Base-by-base conservation (phyloP, 2,329 filamentous ascomycete genomes). In the Pseudogymnoascus verrucosus region DNA sequence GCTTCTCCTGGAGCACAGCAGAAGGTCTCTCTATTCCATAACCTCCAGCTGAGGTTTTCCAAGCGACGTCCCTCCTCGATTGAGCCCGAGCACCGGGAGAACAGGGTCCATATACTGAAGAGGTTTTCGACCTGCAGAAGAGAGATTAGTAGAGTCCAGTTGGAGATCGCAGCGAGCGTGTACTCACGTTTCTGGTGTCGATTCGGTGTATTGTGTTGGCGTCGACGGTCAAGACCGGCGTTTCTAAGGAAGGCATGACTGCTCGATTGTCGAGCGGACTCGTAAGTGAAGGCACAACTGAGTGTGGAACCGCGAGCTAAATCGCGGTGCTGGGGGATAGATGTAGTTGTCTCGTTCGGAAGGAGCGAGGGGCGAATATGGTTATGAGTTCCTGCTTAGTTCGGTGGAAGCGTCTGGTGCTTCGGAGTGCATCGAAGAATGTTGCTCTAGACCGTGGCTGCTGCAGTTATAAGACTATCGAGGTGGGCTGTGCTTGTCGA, bases 51-150 rank as follows among this genome's bases (percentile, higher is more conserved):
- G 67, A 99, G 81, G 78, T 99, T 98, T 76, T 98, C 95, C 74
- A 97, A 81, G 72, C 95, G 84, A 73, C 91, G 87, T 64, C 95
- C 95, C 77, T 98, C 90, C 74, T 96, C 91, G 75, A 98, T 89
- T 62, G 93, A 95, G 73, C 95, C 91, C 73, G 92, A 91, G 77
- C 93, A 96, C 78, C 92, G 91, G 61, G 92, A 93, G 74, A 98
- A 97, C 65, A 98, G 92, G 76, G 91, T 93, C 92, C 93, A 96
- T 85, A 98, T 96, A 80, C 90, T 93, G 78, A 95, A 96, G 61
- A 98, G 85, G 74, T 93, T 96, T 78, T 96, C 91, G 28, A 91
- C 54, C 54, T 59, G 26, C 34, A 59, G n/a, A 14, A 12, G 14
- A 37, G 28, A 7, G 1, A n/a, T 36, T 11, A 36, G 26, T 34